These are phyloP conservation scores for Trichoderma endophyticum DNA, from an alignment of 2,329 filamentous ascomycete species.

Conservation along the genomic window DNA sequence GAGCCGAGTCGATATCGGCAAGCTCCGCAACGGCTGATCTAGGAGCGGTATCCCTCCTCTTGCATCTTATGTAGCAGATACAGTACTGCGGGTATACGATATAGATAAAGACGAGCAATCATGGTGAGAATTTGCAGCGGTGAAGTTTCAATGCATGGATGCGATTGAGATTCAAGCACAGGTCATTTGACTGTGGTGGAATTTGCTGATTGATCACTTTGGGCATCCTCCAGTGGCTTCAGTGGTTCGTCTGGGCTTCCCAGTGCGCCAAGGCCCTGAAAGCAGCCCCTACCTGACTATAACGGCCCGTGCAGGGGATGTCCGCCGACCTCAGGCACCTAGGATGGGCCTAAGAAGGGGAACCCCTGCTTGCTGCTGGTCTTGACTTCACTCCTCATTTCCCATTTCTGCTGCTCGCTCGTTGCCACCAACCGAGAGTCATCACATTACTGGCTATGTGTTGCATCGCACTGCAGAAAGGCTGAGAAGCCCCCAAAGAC, in stretches of 20 bases:
- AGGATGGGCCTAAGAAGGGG: neutral
- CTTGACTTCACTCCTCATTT: slow-evolving; percentile 9
- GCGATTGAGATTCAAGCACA: neutral
- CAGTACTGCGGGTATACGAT: neutral
- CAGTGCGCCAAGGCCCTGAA: neutral
- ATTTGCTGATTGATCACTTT: neutral
- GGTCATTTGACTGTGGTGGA: neutral
- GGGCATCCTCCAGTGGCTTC: neutral
- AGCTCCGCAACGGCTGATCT: neutral
- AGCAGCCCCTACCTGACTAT: neutral
- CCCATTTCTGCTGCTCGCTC: neutral
- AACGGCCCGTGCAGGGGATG: neutral
- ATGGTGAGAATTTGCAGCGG: neutral
- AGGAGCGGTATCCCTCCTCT: neutral
- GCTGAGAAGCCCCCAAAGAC: slow-evolving; percentile 8
- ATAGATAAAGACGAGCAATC: neutral
- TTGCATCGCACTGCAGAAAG: slow-evolving; percentile 6
- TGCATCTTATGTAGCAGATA: neutral
- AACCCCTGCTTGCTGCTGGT: neutral
- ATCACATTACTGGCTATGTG: slow-evolving; percentile 4
- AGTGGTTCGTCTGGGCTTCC: neutral
- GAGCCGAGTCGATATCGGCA: neutral
- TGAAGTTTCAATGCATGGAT: neutral
- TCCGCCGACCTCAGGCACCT: neutral
- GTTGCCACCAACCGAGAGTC: neutral